phyloP scores from a whole-genome alignment of 805 yeast species.

The Debaryomyces castellii region DNA sequence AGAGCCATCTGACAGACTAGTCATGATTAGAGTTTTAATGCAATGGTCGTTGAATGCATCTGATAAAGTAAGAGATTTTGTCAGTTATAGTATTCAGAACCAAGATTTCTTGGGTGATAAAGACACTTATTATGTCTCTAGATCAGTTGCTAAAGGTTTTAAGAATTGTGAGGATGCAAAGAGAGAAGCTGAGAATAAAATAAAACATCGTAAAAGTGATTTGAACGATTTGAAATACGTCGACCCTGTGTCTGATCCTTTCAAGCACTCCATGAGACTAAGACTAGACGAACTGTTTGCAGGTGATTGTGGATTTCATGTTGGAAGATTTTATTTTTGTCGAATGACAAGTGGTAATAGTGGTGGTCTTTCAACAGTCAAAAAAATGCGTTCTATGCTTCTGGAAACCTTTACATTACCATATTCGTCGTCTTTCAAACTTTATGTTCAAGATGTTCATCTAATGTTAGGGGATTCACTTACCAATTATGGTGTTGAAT shows the following conservation, averaged over 20 bases:
- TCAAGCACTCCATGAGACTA: conserved; percentile 29
- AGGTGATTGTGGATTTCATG: conserved; percentile 40
- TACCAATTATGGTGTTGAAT: conserved; percentile 31
- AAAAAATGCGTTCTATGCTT: conserved; percentile 29
- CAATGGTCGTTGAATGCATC: conserved; percentile 38
- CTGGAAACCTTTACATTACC: conserved; percentile 7
- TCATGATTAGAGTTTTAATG: conserved; percentile 33
- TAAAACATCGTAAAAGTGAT: conserved; percentile 23
- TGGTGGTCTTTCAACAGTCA: conserved; percentile 38
- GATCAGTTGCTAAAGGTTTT: conserved; percentile 36
- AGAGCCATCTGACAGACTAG: conserved; percentile 32
- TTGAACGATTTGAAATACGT: conserved; percentile 25
- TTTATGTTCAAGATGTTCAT: conserved; percentile 43
- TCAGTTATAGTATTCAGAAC: conserved; percentile 20
- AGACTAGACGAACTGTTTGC: conserved; percentile 34
- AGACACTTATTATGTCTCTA: conserved; percentile 35
- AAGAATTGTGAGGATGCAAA: conserved; percentile 29
- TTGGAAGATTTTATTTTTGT: conserved; percentile 40
- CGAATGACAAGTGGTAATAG: conserved; percentile 32
- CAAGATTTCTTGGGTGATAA: conserved; percentile 41
- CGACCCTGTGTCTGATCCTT: conserved; percentile 41
- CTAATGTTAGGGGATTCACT: conserved; percentile 28
- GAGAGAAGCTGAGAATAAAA: conserved; percentile 29
- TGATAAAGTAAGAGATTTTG: conserved; percentile 24
- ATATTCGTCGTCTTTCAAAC: conserved; percentile 30